Evolutionary conservation across 2,329 filamentous ascomycete genomes (phyloP).

Genomic region (Alternaria ventricosa): DNA sequence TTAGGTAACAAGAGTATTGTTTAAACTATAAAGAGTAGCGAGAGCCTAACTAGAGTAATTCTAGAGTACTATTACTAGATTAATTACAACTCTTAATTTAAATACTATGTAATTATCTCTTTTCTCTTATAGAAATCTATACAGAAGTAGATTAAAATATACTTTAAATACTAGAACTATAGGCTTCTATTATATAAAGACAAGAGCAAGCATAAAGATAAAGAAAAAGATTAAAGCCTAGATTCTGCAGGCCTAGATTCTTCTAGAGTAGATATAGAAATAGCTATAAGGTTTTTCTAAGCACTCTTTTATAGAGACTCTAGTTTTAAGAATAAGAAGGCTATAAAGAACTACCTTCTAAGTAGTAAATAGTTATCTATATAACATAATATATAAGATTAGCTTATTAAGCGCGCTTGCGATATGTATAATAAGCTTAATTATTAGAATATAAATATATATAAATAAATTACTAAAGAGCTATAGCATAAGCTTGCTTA

Average conservation of each 20-base stretch:
- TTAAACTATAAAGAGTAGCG: neutral
- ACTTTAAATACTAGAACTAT: neutral
- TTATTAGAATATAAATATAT: neutral
- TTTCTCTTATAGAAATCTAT: neutral
- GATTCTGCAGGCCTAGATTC: neutral
- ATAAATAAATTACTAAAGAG: neutral
- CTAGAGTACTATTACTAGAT: neutral
- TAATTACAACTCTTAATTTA: neutral
- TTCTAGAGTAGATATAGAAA: neutral
- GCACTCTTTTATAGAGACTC: neutral
- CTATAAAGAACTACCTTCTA: neutral
- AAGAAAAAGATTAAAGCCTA: neutral
- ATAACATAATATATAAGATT: neutral
- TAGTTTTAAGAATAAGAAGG: neutral
- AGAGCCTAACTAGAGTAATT: neutral
- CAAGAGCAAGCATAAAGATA: neutral
- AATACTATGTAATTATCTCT: neutral
- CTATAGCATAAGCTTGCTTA: neutral
- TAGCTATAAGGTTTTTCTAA: neutral
- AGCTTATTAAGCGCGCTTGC: neutral
- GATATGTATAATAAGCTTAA: neutral
- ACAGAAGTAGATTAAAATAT: neutral
- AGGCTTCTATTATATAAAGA: neutral
- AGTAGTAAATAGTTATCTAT: neutral
- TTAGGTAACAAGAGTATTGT: neutral